A percentile compares a stretch with the other conserved stretches of the same genome.
These are phyloP conservation scores for Scheffersomyces stambukii DNA, from an alignment of 1,139 yeast genomes.

Conservation along the genomic window DNA sequence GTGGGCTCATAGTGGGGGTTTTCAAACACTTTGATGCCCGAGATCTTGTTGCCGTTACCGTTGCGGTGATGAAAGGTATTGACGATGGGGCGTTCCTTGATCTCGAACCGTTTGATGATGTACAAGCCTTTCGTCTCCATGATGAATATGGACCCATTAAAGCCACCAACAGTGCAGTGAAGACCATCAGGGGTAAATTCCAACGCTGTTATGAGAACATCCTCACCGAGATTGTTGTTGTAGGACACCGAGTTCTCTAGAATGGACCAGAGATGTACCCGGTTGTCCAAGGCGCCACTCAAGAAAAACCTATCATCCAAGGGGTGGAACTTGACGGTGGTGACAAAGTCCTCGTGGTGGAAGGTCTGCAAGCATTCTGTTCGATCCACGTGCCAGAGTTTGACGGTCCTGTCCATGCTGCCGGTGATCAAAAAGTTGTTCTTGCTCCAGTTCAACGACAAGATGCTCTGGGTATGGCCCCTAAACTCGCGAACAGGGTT, in stretches of 20 bases:
- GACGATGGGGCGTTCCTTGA: slow-evolving; percentile 25
- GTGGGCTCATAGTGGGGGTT: slow-evolving; percentile 11
- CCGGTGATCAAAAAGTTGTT: slow-evolving; percentile 78
- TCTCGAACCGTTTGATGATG: slow-evolving; percentile 51
- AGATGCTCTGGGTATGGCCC: slow-evolving; percentile 69
- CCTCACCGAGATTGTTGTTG: slow-evolving; percentile 40
- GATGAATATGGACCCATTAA: slow-evolving; percentile 64
- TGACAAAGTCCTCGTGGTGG: slow-evolving; percentile 75
- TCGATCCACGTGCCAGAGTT: slow-evolving; percentile 81
- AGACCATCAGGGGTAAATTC: slow-evolving; percentile 69
- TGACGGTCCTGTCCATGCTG: slow-evolving; percentile 82
- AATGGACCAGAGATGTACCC: slow-evolving; percentile 79
- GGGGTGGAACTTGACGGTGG: slow-evolving; percentile 80
- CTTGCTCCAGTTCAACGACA: slow-evolving; percentile 84
- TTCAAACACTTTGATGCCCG: slow-evolving; percentile 36
- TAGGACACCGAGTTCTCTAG: slow-evolving; percentile 50
- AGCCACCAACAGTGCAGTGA: slow-evolving; percentile 71
- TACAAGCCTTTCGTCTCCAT: slow-evolving; percentile 66
- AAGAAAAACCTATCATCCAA: slow-evolving; percentile 83
- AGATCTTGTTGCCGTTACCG: slow-evolving; percentile 37
- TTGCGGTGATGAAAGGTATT: slow-evolving; percentile 24
- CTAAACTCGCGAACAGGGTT: slow-evolving; percentile 55
- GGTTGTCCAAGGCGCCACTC: slow-evolving; percentile 78
- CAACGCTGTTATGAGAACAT: slow-evolving; percentile 66
- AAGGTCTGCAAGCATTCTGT: slow-evolving; percentile 61